Evolutionary conservation across 2,329 filamentous ascomycete genomes (phyloP), one percentile per base, ranked within the genome.

Genomic region (Claviceps paspali): DNA sequence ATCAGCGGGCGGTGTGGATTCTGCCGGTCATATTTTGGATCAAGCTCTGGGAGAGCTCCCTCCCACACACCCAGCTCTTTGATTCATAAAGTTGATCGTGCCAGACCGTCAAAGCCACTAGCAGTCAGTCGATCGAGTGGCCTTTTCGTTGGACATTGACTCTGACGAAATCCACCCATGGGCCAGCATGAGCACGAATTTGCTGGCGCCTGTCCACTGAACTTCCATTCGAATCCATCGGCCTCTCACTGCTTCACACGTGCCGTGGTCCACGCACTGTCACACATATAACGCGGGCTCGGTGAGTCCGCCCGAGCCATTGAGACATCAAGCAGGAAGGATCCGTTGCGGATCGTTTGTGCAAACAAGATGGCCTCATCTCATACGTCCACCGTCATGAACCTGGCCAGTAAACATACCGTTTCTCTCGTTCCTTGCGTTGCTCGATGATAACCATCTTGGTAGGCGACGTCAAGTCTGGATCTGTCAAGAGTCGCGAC

Each of bases 401-500:
- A 46, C 38, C 42, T 60, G 34, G 51, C 57, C 40, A 54, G 57
- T 60, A 46, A 33, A 34, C 34, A 34, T 19, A 34, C 23, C 35
- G 32, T 29, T 14, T 4, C 19, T 21, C 12, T 28, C 14, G 14
- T 35, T 36, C 11, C 18, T 33, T 19, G 35, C 19, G 22, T 19
- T 27, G 30, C 45, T 50, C 21, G 48, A 38, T 10, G 14, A 19
- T 26, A 30, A 39, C 38, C 15, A 26, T 31, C 14, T 33, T 19
- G 23, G 15, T 40, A 63, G 59, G 47, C 17, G 50, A 55, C 32
- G 51, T 60, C 32, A 57, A 54, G 35, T 52, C 51, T 14, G 53
- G 52, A 6, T 49, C 51, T 21, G 18, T 57, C 29, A 63, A 56
- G 43, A 53, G 60, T 31, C 57, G 62, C 22, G 56, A 59, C 21